Evolutionary conservation across 257 asterid species (phyloP).

Genomic region (Przewalskia tangutica): DNA sequence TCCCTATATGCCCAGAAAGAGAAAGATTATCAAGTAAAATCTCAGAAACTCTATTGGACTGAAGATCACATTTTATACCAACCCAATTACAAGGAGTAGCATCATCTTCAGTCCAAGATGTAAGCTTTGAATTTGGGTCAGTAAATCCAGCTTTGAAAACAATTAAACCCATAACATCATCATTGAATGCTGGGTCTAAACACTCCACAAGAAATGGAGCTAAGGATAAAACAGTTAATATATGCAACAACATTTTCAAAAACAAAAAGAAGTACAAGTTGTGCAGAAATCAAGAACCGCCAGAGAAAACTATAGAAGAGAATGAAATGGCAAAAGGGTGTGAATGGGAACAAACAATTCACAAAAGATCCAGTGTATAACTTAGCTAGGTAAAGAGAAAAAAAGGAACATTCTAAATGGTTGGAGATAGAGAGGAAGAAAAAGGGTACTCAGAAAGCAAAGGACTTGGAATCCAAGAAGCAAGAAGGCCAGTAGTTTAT

Average conservation of each 20-base stretch:
- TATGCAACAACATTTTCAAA: constrained; percentile 20
- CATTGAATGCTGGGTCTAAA: constrained; percentile 56
- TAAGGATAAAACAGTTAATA: constrained; percentile 19
- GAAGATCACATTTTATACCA: constrained; percentile 55
- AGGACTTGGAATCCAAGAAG: background rate
- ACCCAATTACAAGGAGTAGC: constrained; percentile 59
- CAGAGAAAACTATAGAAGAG: background rate
- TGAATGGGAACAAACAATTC: too few species aligned
- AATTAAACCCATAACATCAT: constrained; percentile 74
- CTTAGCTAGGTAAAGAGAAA: background rate
- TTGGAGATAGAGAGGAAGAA: background rate
- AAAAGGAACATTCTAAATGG: background rate
- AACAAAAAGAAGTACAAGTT: background rate
- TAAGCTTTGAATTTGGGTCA: constrained; percentile 55
- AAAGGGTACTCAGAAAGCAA: background rate
- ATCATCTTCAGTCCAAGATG: constrained; percentile 74
- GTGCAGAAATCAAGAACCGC: background rate
- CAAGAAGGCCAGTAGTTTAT: background rate
- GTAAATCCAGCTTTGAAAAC: constrained; percentile 57
- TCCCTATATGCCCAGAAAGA: constrained; percentile 62
- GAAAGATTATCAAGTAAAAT: constrained; percentile 43
- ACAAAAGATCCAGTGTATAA: too few species aligned
- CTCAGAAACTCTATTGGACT: constrained; percentile 50
- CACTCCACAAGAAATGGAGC: constrained; percentile 22
- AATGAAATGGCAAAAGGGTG: too few species aligned